A percentile compares a stretch with the other conserved stretches of the same genome.
These are phyloP conservation scores for Claviceps digitariae DNA, from an alignment of 2,329 filamentous ascomycete species.

Conservation along the genomic window DNA sequence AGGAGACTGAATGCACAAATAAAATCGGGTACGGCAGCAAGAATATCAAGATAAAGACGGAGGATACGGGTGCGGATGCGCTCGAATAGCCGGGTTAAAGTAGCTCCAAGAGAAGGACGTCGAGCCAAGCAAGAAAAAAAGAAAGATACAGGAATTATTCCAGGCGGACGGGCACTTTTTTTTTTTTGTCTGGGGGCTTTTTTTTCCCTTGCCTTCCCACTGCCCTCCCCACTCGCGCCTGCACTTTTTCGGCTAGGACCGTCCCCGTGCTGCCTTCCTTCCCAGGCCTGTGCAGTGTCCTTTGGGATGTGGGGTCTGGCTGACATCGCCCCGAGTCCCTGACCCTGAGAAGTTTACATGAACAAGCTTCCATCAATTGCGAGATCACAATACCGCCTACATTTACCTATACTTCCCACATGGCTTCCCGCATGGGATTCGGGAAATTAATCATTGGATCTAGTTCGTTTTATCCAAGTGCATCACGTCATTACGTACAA, in stretches of 20 bases:
- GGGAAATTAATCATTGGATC: too few relatives aligned
- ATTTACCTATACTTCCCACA: neutral
- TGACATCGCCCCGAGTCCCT: neutral
- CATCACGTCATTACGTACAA: neutral
- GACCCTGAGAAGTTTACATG: too few relatives aligned
- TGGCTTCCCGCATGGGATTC: too few relatives aligned
- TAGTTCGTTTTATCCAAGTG: neutral
- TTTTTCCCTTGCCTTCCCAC: neutral
- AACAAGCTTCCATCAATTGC: neutral
- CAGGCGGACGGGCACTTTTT: constrained; percentile 9
- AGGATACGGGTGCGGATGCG: neutral
- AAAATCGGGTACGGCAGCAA: neutral
- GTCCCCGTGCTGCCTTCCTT: too few relatives aligned
- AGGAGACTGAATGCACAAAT: neutral
- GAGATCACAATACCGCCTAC: neutral
- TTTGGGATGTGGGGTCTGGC: neutral
- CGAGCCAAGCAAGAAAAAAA: neutral
- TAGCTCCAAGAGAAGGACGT: neutral
- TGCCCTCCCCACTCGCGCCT: neutral
- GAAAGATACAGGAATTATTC: neutral
- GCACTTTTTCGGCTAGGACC: neutral
- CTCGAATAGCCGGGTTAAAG: neutral
- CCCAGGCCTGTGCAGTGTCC: neutral
- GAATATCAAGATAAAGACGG: neutral
- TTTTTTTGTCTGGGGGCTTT: neutral